These are phyloP conservation scores for Skeletonema marinoi DNA, from an alignment of 108 stramenopile species.

Conservation along the genomic window DNA sequence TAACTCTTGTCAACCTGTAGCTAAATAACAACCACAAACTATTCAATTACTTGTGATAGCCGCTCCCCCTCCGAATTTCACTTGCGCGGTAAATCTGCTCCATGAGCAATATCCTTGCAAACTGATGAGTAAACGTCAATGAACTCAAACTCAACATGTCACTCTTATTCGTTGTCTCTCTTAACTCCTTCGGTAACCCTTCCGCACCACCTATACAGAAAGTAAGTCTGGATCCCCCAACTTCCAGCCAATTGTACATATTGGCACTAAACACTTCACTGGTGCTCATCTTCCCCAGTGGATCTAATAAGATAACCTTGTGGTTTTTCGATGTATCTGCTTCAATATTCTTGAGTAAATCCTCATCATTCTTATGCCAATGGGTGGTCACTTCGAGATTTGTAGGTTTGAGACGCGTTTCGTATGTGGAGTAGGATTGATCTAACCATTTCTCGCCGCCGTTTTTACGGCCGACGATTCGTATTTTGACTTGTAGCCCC, in stretches of 20 bases:
- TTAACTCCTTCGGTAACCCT: slow-evolving; percentile 81
- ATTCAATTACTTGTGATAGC: slow-evolving; percentile 76
- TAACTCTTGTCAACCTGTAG: neutral
- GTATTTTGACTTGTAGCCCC: slow-evolving; percentile 77
- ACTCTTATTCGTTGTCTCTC: slow-evolving; percentile 19
- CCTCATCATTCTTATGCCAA: slow-evolving; percentile 90
- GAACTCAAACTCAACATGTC: slow-evolving; percentile 67
- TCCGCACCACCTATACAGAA: slow-evolving; percentile 95
- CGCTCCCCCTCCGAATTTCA: slow-evolving; percentile 89
- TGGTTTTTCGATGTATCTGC: slow-evolving; percentile 63
- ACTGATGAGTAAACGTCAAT: slow-evolving; percentile 92
- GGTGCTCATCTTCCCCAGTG: slow-evolving; percentile 64
- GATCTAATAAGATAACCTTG: slow-evolving; percentile 74
- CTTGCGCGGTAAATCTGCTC: slow-evolving; percentile 93
- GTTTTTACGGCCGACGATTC: slow-evolving; percentile 81
- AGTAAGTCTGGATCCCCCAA: slow-evolving; percentile 82
- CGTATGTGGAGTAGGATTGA: slow-evolving; percentile 75
- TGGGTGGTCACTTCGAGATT: slow-evolving; percentile 73
- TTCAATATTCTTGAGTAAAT: slow-evolving; percentile 68
- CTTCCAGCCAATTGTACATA: slow-evolving; percentile 85
- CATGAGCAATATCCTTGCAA: slow-evolving; percentile 83
- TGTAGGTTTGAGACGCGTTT: slow-evolving; percentile 61
- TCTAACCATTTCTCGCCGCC: slow-evolving; percentile 77
- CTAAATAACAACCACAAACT: neutral
- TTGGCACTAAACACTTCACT: slow-evolving; percentile 77